phyloP scores from a whole-genome alignment of 805 yeast genomes.

The Kodamaea kakaduensis region DNA sequence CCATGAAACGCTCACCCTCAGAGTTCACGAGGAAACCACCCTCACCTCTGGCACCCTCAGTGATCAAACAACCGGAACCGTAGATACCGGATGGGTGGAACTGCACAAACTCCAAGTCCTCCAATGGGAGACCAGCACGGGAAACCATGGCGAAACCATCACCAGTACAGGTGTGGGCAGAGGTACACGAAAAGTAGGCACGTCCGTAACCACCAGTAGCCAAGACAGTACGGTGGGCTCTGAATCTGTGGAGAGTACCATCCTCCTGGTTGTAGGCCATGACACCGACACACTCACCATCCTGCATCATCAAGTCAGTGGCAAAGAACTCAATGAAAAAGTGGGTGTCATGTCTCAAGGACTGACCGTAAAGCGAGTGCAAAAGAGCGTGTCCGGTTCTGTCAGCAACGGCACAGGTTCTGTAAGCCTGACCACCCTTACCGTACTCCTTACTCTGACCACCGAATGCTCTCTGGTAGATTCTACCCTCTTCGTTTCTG shows the following conservation, averaged over 20 bases:
- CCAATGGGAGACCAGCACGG: constrained; percentile 96
- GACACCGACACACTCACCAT: constrained; percentile 95
- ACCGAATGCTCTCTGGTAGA: constrained; percentile 98
- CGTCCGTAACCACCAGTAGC: constrained; percentile 99
- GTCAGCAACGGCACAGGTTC: constrained; percentile 99
- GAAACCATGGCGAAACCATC: constrained; percentile 98
- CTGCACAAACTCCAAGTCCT: constrained; percentile 96
- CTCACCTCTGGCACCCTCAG: constrained; percentile 99
- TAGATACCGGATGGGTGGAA: constrained; percentile 99
- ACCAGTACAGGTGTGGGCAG: constrained; percentile 99
- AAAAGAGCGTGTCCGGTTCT: constrained; percentile 97
- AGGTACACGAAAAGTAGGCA: constrained; percentile 97
- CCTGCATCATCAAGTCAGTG: constrained; percentile 86
- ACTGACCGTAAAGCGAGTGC: constrained; percentile 95
- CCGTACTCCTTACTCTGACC: constrained; percentile 95
- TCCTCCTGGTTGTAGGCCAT: constrained; percentile 98
- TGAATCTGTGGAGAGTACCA: constrained; percentile 96
- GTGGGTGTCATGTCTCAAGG: constrained; percentile 94
- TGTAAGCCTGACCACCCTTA: constrained; percentile 98
- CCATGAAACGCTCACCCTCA: constrained; percentile 99
- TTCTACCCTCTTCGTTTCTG: constrained; percentile 93
- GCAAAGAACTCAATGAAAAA: constrained; percentile 98
- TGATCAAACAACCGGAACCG: constrained; percentile 97
- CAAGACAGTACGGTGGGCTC: constrained; percentile 91
- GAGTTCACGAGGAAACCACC: constrained; percentile 96